Base-by-base conservation (phyloP, 179 eudicot genomes). In the Dionaea muscipula region DNA sequence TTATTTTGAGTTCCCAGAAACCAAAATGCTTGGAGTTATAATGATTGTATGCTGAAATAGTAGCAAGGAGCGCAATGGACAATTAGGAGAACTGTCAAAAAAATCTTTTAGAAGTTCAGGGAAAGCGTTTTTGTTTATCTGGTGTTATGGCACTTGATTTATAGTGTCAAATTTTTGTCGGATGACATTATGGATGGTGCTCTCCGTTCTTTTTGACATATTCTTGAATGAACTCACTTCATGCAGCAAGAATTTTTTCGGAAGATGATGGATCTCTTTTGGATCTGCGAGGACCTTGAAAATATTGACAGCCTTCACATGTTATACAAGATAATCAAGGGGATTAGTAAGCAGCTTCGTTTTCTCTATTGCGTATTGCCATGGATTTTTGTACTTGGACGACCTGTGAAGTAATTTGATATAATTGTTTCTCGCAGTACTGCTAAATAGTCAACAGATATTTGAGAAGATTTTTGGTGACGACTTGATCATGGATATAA, bases 391-490 rank as follows among this genome's bases (percentile, higher is more conserved):
- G 22, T 0, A 7, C 36, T 26, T 24, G 10, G 20, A 4, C 2
- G 38, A 19, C 33, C 39, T 55, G 26, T 36, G 33, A 18, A 18
- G 47, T 53, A 60, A 48, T 24, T 46, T 65, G 46, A 49, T 41
- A 50, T 22, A 38, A 39, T 7, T 63, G 39, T 23, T 40, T 37
- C 19, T 21, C 87, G 95, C 93, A 93, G 99, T 93, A 70, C 63
- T 80, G 68, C 83, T 88, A 26, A 93, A 93, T 68, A 84, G 74
- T 64, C 71, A 81, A 41, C 93, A 71, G 69, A 79, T 93, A 38
- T 84, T 87, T 68, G 99, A 88, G 68, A 88, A 71, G 73, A 68
- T 88, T 27, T 81, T 93, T 62, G 81, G 89, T 26, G 99, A 93
- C 76, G 96, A 88, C 47, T 55, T 80, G 33, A 79, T 88, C 54